These are phyloP conservation scores for Triangularia setosa DNA, from an alignment of 2,329 filamentous ascomycete genomes.

Conservation along the genomic window DNA sequence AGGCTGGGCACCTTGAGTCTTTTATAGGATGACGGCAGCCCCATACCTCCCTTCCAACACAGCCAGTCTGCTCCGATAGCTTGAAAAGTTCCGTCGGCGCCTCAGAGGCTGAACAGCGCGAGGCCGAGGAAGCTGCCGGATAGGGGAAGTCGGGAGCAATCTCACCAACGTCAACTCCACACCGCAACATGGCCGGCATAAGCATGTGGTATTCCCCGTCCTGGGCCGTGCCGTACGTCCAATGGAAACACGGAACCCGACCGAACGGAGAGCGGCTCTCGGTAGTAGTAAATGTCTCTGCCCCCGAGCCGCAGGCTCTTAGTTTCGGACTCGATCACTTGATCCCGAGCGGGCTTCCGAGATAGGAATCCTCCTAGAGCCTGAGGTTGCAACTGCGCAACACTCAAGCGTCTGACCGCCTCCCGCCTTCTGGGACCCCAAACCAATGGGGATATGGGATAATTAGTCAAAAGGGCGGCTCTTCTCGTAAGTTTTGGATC, in stretches of 20 bases:
- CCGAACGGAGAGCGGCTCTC: background rate
- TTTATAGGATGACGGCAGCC: background rate
- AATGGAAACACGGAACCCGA: background rate
- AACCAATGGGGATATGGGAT: background rate
- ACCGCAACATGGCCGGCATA: background rate
- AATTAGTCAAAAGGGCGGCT: background rate
- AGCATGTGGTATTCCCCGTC: background rate
- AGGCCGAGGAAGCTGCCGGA: background rate
- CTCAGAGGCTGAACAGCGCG: background rate
- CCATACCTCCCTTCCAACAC: background rate
- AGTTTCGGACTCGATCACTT: constrained; percentile 3
- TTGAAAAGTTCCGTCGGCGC: background rate
- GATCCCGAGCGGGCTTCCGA: constrained; percentile 1
- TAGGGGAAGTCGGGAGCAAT: background rate
- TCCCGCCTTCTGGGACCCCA: constrained; percentile 2
- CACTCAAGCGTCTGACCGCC: background rate
- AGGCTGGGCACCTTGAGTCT: background rate
- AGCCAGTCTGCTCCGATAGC: background rate
- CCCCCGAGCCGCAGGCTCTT: background rate
- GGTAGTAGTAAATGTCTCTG: background rate
- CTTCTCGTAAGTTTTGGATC: background rate
- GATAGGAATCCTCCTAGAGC: background rate
- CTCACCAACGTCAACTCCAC: background rate
- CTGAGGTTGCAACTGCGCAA: background rate
- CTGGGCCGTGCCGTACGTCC: background rate